Conservation (phyloP, 2,329 filamentous ascomycete genomes). For the Alternaria incomplexa region DNA sequence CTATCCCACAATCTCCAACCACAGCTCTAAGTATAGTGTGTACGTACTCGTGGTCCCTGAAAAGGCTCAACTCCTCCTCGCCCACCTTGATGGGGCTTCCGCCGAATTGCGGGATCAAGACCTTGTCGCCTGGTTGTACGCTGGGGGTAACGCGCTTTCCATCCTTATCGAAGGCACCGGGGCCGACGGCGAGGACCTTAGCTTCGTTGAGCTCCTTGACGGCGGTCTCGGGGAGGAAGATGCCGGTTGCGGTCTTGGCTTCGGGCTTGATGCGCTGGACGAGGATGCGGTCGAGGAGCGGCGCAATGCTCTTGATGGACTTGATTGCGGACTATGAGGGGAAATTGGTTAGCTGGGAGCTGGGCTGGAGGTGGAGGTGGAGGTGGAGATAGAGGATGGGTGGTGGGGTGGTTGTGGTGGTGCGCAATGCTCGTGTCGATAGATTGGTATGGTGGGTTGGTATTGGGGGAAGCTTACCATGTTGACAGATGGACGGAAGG, state of each 20-base stretch:
- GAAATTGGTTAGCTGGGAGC: slow-evolving; percentile 4
- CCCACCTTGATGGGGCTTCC: slow-evolving; percentile 96
- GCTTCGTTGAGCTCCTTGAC: slow-evolving; percentile 99
- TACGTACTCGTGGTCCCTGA: slow-evolving; percentile 97
- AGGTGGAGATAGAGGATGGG: neutral
- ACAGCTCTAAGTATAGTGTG: neutral
- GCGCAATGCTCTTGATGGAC: slow-evolving; percentile 92
- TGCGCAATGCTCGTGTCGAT: neutral
- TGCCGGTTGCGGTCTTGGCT: slow-evolving; percentile 92
- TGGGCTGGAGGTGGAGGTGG: neutral
- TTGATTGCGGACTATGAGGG: slow-evolving; percentile 68
- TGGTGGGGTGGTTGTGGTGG: neutral
- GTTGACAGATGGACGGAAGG: neutral
- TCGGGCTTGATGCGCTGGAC: slow-evolving; percentile 98
- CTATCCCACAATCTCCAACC: neutral
- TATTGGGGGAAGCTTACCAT: neutral
- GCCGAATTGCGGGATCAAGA: slow-evolving; percentile 94
- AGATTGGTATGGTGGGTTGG: too few species aligned
- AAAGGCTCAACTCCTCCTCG: slow-evolving; percentile 94
- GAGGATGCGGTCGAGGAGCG: slow-evolving; percentile 96
- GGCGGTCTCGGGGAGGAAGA: slow-evolving; percentile 95
- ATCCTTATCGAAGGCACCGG: slow-evolving; percentile 84
- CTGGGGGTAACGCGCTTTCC: slow-evolving; percentile 87
- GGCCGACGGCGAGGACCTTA: slow-evolving; percentile 93
- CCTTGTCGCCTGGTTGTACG: slow-evolving; percentile 83